phyloP scores from a whole-genome alignment of 2,329 filamentous ascomycete species.

The Canariomyces notabilis region DNA sequence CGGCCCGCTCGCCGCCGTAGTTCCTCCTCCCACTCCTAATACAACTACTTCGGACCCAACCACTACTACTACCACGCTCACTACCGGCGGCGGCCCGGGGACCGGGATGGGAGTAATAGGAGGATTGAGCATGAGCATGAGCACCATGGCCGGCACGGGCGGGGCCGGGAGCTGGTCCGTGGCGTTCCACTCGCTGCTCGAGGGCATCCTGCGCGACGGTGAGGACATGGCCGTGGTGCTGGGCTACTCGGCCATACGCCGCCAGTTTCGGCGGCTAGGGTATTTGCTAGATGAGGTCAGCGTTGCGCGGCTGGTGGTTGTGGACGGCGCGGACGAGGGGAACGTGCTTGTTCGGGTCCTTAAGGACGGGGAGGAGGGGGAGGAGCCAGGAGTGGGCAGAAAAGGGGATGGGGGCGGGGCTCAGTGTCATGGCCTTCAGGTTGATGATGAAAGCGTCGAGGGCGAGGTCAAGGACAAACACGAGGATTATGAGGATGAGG shows the following conservation, averaged over 20 bases:
- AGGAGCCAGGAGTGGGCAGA: constrained; percentile 9
- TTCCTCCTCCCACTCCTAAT: constrained; percentile 20
- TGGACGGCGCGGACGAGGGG: constrained; percentile 46
- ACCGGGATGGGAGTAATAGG: neutral
- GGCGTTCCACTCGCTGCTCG: constrained; percentile 53
- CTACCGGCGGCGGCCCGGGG: neutral
- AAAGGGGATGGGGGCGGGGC: neutral
- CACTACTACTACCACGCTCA: no score
- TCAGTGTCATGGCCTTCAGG: no score
- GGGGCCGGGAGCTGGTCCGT: constrained; percentile 46
- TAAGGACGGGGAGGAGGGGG: constrained; percentile 1
- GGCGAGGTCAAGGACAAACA: constrained; percentile 8
- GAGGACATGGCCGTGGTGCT: constrained; percentile 56
- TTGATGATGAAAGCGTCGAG: constrained; percentile 28
- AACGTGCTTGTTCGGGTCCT: constrained; percentile 43
- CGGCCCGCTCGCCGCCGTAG: constrained; percentile 38
- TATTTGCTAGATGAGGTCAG: constrained; percentile 49
- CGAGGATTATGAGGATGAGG: no score
- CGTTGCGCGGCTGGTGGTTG: constrained; percentile 47
- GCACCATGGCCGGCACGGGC: constrained; percentile 7
- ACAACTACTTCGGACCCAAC: no score
- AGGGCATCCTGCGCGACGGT: constrained; percentile 52
- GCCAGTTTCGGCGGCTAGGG: constrained; percentile 45
- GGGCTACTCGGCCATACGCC: constrained; percentile 51
- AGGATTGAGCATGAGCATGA: constrained; percentile 2